A percentile compares a stretch with the other conserved stretches of the same genome.
These are phyloP conservation scores for Debaryomyces sp. DNA, from an alignment of 1,139 yeast genomes.

Conservation along the genomic window DNA sequence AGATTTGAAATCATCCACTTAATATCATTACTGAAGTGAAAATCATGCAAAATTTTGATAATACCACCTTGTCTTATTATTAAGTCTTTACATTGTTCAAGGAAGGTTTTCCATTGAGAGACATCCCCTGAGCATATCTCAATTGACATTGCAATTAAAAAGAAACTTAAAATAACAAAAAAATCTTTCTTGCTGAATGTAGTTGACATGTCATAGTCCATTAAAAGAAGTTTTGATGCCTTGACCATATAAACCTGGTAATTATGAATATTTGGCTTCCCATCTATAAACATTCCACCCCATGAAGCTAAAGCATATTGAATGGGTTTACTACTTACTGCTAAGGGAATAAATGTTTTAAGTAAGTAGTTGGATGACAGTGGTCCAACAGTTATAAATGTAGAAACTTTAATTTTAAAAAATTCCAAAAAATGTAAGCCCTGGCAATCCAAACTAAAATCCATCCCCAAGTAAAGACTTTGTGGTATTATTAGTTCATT, in stretches of 20 bases:
- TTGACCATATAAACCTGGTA: not conserved
- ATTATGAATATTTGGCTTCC: not conserved
- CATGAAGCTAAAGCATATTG: slow-evolving; percentile 3
- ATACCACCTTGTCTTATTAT: slow-evolving; percentile 37
- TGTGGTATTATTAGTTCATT: not conserved
- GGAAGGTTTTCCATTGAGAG: slow-evolving; percentile 35
- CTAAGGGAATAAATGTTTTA: slow-evolving; percentile 5
- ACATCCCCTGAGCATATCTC: slow-evolving; percentile 49
- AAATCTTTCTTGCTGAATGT: not conserved
- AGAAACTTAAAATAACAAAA: not conserved
- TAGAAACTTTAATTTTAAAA: not conserved
- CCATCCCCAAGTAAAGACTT: not conserved
- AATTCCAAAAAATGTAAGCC: not conserved
- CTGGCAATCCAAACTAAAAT: not conserved
- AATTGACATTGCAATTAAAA: slow-evolving; percentile 8
- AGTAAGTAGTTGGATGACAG: slow-evolving; percentile 4
- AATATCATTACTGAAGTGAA: slow-evolving; percentile 37
- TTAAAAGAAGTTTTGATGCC: not conserved
- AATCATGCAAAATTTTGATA: slow-evolving; percentile 18
- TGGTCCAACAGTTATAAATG: slow-evolving; percentile 3
- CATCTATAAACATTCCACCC: slow-evolving; percentile 2
- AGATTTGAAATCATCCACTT: slow-evolving; percentile 45
- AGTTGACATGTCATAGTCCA: not conserved
- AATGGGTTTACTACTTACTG: not conserved
- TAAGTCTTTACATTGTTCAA: slow-evolving; percentile 22